phyloP scores from a whole-genome alignment of 2,329 filamentous ascomycete species.

The Colletotrichum magnum region DNA sequence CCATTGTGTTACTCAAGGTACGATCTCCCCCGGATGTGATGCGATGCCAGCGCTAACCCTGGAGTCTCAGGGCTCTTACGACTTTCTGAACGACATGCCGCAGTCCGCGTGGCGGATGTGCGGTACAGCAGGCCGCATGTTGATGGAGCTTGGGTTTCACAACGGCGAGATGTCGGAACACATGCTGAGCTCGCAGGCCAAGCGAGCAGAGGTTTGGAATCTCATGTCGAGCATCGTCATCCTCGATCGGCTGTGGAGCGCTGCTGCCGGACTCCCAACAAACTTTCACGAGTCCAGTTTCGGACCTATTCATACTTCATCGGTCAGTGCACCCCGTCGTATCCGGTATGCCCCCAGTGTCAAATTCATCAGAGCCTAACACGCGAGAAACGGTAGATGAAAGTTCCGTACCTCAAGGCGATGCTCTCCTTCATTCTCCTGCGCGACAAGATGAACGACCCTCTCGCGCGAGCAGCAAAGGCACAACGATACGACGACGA shows the following conservation, averaged over 20 bases:
- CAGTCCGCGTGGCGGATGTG: conserved; percentile 48
- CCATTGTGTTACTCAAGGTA: conserved; percentile 6
- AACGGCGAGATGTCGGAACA: conserved; percentile 45
- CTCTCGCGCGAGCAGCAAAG: conserved; percentile 34
- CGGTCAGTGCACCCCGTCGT: background rate
- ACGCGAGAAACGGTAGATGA: conserved; percentile 3
- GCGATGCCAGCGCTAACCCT: background rate
- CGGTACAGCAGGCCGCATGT: conserved; percentile 45
- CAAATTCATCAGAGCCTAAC: background rate
- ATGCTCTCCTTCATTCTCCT: conserved; percentile 43
- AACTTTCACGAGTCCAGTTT: conserved; percentile 40
- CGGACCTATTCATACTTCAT: conserved; percentile 3
- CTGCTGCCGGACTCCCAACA: conserved; percentile 38
- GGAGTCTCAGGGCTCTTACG: conserved; percentile 40
- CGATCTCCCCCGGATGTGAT: background rate
- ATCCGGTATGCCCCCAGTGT: no score
- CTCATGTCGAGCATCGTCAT: conserved; percentile 37
- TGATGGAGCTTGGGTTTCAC: conserved; percentile 48
- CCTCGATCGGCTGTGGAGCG: conserved; percentile 42
- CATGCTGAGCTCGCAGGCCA: conserved; percentile 18
- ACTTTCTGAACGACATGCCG: conserved; percentile 45
- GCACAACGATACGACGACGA: conserved; percentile 44
- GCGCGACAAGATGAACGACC: conserved; percentile 43
- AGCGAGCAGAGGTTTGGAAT: conserved; percentile 19
- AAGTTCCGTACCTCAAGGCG: conserved; percentile 40